Conservation (phyloP, 2,329 filamentous ascomycete species). For the Epicoccum nigrum region DNA sequence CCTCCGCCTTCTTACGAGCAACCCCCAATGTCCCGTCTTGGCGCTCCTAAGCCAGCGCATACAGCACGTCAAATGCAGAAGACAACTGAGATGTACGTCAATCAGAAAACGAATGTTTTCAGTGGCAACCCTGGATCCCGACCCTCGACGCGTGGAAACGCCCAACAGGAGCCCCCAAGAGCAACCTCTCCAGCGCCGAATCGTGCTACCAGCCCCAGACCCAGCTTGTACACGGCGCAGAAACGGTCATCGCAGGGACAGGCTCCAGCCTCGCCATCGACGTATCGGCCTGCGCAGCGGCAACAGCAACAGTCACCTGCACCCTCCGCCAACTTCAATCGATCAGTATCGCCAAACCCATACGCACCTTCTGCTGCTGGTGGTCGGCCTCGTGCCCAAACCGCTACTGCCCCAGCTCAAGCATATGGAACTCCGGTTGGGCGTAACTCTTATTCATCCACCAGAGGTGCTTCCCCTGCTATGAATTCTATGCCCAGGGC, state of each 20-base stretch:
- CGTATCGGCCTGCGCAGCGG: slow-evolving; percentile 15
- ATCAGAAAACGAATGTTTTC: slow-evolving; percentile 83
- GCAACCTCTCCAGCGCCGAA: slow-evolving; percentile 71
- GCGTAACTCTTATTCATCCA: slow-evolving; percentile 46
- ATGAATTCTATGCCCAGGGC: slow-evolving; percentile 45
- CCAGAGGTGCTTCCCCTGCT: slow-evolving; percentile 48
- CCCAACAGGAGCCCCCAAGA: slow-evolving; percentile 52
- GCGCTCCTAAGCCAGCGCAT: slow-evolving; percentile 87
- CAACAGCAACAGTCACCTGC: slow-evolving; percentile 22
- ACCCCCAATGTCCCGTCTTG: slow-evolving; percentile 73
- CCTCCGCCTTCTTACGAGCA: slow-evolving; percentile 85
- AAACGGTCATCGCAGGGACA: slow-evolving; percentile 22
- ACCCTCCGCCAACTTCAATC: slow-evolving; percentile 20
- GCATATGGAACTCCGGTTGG: slow-evolving; percentile 41
- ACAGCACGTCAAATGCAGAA: slow-evolving; percentile 96
- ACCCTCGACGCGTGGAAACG: slow-evolving; percentile 62
- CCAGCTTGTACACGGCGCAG: slow-evolving; percentile 53
- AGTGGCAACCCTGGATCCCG: slow-evolving; percentile 56
- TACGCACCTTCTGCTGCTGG: slow-evolving; percentile 54
- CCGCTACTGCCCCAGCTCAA: slow-evolving; percentile 43
- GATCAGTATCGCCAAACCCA: slow-evolving; percentile 64
- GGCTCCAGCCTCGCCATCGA: slow-evolving; percentile 16
- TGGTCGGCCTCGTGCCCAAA: slow-evolving; percentile 45
- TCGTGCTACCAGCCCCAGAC: slow-evolving; percentile 63
- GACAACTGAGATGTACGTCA: slow-evolving; percentile 85